phyloP scores from a whole-genome alignment of 768 basidiomycete species.

The Melanogaster broomeanus region DNA sequence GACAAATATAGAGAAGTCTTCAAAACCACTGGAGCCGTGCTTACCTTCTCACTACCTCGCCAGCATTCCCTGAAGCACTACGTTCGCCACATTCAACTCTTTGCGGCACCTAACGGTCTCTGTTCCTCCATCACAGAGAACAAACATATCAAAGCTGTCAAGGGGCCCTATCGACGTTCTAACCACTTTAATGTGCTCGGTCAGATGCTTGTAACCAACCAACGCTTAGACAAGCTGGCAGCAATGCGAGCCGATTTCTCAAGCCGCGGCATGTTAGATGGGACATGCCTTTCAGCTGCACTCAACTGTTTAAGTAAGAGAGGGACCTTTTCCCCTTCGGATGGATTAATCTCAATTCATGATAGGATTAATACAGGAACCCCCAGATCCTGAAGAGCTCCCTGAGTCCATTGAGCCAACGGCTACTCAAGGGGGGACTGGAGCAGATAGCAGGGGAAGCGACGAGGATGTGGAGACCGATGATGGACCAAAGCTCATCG shows the following conservation, averaged over 20 bases:
- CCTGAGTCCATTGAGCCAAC: no score
- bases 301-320: background rate
- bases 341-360: no score
- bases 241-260: conserved; percentile 17
- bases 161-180: conserved; percentile 35
- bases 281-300: background rate
- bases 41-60: conserved; percentile 26
- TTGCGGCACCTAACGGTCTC: conserved; percentile 36
- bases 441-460: no score
- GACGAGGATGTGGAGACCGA: no score
- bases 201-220: conserved; percentile 33
- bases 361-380: no score
- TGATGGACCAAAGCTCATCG: no score
- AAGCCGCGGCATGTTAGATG: conserved; percentile 19
- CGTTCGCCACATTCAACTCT: conserved; percentile 18
- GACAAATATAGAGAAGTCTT: conserved; percentile 25
- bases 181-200: conserved; percentile 19
- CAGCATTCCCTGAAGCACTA: conserved; percentile 39
- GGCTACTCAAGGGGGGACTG: no score
- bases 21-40: conserved; percentile 5
- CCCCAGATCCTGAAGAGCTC: no score
- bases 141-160: no score
- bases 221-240: conserved; percentile 28
- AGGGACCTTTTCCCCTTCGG: background rate
- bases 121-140: conserved; percentile 41